phyloP scores from a whole-genome alignment of 2,329 filamentous ascomycete genomes.

The Chaetothyriales sp. region DNA sequence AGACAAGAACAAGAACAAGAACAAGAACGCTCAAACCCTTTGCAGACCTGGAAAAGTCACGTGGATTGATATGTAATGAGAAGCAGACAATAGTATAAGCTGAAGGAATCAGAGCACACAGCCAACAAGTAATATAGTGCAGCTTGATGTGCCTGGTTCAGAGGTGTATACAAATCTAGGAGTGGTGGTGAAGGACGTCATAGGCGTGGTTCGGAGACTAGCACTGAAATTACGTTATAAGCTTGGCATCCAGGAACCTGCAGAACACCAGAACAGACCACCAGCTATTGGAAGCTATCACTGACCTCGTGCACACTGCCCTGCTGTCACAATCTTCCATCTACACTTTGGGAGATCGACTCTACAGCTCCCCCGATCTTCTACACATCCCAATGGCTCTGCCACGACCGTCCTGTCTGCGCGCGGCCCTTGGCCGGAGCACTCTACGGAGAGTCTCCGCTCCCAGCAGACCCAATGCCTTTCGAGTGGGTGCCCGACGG shows the following conservation, averaged over 20 bases:
- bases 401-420: constrained; percentile 23
- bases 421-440: constrained; percentile 22
- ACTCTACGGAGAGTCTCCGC: constrained; percentile 20
- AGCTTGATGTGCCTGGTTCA: background rate
- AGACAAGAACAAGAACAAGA: background rate
- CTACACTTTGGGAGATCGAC: background rate
- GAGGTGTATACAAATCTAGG: background rate
- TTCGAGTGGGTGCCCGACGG: constrained; percentile 29
- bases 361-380: background rate
- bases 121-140: background rate
- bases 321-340: background rate
- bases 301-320: background rate
- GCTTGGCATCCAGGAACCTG: background rate
- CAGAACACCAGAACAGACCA: background rate
- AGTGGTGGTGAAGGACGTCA: background rate
- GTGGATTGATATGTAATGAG: background rate
- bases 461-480: constrained; percentile 23
- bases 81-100: background rate
- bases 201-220: background rate
- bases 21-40: background rate
- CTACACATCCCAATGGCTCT: constrained; percentile 21
- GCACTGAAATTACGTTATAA: background rate
- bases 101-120: background rate
- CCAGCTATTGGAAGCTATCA: background rate
- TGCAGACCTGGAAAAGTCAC: background rate